Evolutionary conservation across 1,284 basidiomycete genomes (phyloP), one percentile per base, ranked within the genome.

Genomic region (Moesziomyces sp.): DNA sequence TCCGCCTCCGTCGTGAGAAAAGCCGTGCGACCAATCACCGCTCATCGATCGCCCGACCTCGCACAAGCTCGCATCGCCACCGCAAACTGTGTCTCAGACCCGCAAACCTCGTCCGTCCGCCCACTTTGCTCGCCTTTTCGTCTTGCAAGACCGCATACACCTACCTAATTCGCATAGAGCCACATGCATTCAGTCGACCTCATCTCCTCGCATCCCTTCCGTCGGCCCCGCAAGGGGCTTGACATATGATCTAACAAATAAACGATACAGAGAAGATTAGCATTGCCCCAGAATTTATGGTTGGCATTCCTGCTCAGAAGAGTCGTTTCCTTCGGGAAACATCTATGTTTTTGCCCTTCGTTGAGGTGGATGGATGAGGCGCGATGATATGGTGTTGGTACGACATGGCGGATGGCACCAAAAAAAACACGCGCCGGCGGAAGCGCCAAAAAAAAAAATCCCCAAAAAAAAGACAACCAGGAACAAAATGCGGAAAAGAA

Each of bases 161-260:
- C 9, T 26, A n/a, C 23, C 13, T 28, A 33, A 33, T 11, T 3
- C 30, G 30, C 30, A 33, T 33, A 33, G 30, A 33, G 9, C 30
- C 13, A 13, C 13, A 13, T 33, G 30, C 30, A 33, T 33, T 3
- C 30, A 33, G 30, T 33, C 30, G 30, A 33, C 30, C 13, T 8
- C 45, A n/a, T 42, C 16, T 6, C 3, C 14, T 16, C 6, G 10
- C 40, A 11, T 18, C 1, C n/a, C 18, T 16, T 1, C 5, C 53
- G 65, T 68, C 58, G 65, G 65, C 65, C 65, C 65, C 58, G 65
- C 61, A 26, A 68, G 65, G 65, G 65, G 65, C 65, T 67, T 48
- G 65, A 68, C 65, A 68, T 68, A 67, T 67, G 58, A 67, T 67
- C 64, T 67, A 67, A 67, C 57, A 67, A 67, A 67, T 67, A 67